phyloP scores from a whole-genome alignment of 1,284 basidiomycete species.

The Coriolopsis trogii region DNA sequence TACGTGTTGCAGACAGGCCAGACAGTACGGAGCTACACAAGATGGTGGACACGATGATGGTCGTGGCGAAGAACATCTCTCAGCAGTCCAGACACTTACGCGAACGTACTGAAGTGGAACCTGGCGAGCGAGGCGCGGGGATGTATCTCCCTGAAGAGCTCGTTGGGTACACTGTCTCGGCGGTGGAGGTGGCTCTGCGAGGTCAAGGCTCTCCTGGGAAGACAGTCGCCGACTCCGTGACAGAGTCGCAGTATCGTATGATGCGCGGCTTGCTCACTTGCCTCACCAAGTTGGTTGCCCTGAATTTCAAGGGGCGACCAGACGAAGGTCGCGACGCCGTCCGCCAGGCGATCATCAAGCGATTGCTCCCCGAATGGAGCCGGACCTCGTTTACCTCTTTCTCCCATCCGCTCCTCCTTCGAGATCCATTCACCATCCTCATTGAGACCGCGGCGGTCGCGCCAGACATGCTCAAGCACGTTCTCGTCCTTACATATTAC shows the following conservation, averaged over 20 bases:
- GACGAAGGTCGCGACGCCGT: slow-evolving; percentile 75
- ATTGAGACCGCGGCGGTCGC: slow-evolving; percentile 88
- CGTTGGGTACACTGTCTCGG: slow-evolving; percentile 84
- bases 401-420: slow-evolving; percentile 78
- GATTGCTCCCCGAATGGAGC: slow-evolving; percentile 89
- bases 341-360: slow-evolving; percentile 85
- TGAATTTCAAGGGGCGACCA: slow-evolving; percentile 66
- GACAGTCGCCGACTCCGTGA: slow-evolving; percentile 72
- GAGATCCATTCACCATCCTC: slow-evolving; percentile 87
- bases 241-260: slow-evolving; percentile 78
- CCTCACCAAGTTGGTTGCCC: slow-evolving; percentile 66
- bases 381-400: slow-evolving; percentile 75
- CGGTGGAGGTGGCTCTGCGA: slow-evolving; percentile 82
- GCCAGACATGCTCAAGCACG: slow-evolving; percentile 85
- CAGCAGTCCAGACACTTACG: slow-evolving; percentile 76
- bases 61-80: slow-evolving; percentile 68
- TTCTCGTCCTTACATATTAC: slow-evolving; percentile 86
- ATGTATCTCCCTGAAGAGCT: slow-evolving; percentile 91
- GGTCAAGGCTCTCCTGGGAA: slow-evolving; percentile 57
- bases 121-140: slow-evolving; percentile 71
- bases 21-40: slow-evolving; percentile 63
- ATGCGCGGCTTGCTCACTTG: slow-evolving; percentile 76
- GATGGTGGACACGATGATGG: slow-evolving; percentile 81
- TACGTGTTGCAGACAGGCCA: slow-evolving; percentile 50
- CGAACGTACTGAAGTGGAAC: slow-evolving; percentile 73